Evolutionary conservation across 2,329 filamentous ascomycete species (phyloP), one percentile per base, ranked within the genome.

Genomic region (Botrytis cinerea): DNA sequence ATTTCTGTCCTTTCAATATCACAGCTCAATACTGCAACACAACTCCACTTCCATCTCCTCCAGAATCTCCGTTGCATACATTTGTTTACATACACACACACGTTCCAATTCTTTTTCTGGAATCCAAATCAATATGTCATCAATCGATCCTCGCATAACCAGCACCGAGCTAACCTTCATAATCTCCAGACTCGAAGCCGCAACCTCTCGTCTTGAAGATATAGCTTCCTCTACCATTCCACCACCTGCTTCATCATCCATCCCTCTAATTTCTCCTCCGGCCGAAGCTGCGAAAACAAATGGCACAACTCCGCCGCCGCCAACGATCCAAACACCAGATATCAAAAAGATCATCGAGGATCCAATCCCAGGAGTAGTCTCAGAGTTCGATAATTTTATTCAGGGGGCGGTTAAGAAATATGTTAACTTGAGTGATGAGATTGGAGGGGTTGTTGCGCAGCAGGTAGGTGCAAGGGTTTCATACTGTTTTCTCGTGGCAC

Each of bases 131-230:
- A 72, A 66, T 77, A 79, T 77, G 76, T 75, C 73, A 75, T 75
- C 74, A 76, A 78, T 77, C n/a, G 70, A 78, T 6, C 75, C 77
- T n/a, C 75, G 74, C 35, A 75, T 78, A 54, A 74, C 75, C 40
- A 71, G 75, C 51, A 74, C 67, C 51, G 76, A 79, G 74, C 80
- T 81, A 74, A 80, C 77, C 73, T 61, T 77, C 73, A 75, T 81
- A 46, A 81, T 86, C 73, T 77, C 78, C 82, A 99, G 96, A 85
- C 92, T 99, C 79, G 96, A 99, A 87, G 96, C 96, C 82, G 96
- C 96, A 57, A 99, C 96, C 70, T 96, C 94, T 76, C 91, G 96
- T 74, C 90, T 99, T 73, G 96, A 99, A 85, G 96, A 99, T 83
- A 97, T 99, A 80, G 95, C 96, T 63, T 90, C 93, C 77, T 92